A percentile compares a stretch with the other conserved stretches of the same genome.
Evolutionary conservation across 2,329 filamentous ascomycete species (phyloP).

Genomic region (Cladosporium sp.): DNA sequence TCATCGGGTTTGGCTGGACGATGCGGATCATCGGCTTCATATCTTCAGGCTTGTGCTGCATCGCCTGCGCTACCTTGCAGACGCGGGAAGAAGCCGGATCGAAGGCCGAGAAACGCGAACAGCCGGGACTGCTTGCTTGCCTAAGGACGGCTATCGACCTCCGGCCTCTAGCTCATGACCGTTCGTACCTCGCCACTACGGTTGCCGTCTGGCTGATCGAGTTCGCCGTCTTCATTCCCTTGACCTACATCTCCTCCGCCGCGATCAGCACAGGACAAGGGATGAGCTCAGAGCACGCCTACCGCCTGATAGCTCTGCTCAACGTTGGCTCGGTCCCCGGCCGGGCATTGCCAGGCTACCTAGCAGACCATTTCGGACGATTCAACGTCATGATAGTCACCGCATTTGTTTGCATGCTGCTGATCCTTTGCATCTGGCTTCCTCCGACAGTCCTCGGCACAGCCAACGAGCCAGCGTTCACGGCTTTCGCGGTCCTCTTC

Average conservation of each 20-base stretch:
- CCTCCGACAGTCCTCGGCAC: constrained; percentile 33
- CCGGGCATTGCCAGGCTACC: constrained; percentile 65
- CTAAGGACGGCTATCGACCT: constrained; percentile 35
- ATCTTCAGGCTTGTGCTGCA: constrained; percentile 29
- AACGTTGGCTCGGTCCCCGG: constrained; percentile 75
- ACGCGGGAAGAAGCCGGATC: background rate
- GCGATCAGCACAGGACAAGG: constrained; percentile 52
- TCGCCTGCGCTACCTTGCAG: constrained; percentile 10
- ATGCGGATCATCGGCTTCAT: constrained; percentile 41
- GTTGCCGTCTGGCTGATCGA: constrained; percentile 41
- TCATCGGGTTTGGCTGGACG: constrained; percentile 40
- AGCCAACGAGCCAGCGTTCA: constrained; percentile 16
- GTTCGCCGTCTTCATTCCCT: constrained; percentile 53
- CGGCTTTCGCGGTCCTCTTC: constrained; percentile 26
- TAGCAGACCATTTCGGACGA: constrained; percentile 69
- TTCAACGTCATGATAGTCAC: constrained; percentile 73
- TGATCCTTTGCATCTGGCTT: constrained; percentile 68
- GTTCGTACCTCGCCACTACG: constrained; percentile 35
- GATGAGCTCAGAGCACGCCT: constrained; percentile 51
- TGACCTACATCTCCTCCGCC: constrained; percentile 74
- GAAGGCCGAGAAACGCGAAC: background rate
- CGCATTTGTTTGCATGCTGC: constrained; percentile 54
- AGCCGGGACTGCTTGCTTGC: constrained; percentile 28
- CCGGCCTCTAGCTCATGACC: constrained; percentile 33
- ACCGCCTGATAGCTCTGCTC: constrained; percentile 68